Conservation (phyloP, 2,329 filamentous ascomycete genomes). For the Pseudohalonectria lignicola region DNA sequence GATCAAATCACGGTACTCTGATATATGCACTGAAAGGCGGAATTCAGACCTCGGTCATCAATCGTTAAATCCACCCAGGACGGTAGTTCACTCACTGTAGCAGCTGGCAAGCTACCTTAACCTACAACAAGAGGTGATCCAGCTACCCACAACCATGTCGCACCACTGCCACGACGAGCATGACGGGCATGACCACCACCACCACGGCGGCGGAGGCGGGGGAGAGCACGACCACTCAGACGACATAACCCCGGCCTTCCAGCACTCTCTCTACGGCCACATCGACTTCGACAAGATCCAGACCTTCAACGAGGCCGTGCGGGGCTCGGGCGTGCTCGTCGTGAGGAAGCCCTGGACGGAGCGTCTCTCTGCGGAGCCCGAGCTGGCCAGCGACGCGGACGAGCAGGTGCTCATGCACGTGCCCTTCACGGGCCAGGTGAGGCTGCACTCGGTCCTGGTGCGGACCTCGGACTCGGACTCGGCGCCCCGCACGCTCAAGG, state of each 20-base stretch:
- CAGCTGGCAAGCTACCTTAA: too few relatives aligned
- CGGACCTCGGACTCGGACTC: constrained; percentile 61
- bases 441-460: constrained; percentile 79
- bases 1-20: too few relatives aligned
- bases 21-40: too few relatives aligned
- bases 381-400: constrained; percentile 77
- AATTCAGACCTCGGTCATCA: too few relatives aligned
- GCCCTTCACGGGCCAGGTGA: constrained; percentile 92
- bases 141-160: constrained; percentile 12
- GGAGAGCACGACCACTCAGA: constrained; percentile 76
- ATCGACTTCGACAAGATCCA: constrained; percentile 80
- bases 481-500: constrained; percentile 72
- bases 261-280: constrained; percentile 83
- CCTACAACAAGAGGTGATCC: too few relatives aligned
- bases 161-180: constrained; percentile 22
- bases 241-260: constrained; percentile 83
- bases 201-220: constrained; percentile 34
- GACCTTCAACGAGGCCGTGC: constrained; percentile 70
- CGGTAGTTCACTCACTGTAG: too few relatives aligned
- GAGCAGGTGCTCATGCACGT: constrained; percentile 90
- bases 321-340: constrained; percentile 60
- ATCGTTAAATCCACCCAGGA: too few relatives aligned
- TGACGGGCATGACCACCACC: constrained; percentile 5
- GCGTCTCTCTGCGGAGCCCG: constrained; percentile 57
- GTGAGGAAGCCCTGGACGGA: constrained; percentile 89